Conservation (phyloP, 306 rosid species). For the Canavalia ensiformis region DNA sequence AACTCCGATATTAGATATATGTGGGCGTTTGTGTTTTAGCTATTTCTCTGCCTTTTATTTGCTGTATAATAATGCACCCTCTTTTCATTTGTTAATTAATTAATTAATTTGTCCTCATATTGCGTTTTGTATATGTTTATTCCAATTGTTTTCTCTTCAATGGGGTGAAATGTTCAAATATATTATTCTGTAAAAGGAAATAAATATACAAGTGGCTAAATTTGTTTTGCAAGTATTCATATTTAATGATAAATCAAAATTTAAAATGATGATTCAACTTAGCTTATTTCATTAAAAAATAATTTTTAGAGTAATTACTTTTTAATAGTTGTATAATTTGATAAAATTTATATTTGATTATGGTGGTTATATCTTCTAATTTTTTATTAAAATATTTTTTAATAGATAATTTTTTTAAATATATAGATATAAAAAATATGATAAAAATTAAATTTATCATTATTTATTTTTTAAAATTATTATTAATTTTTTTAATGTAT, state of each 20-base stretch:
- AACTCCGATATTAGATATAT: background rate
- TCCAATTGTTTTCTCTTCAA: background rate
- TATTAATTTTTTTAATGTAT: too few relatives aligned
- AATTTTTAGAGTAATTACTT: too few relatives aligned
- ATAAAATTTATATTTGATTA: too few relatives aligned
- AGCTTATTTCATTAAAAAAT: background rate
- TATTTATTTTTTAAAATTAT: too few relatives aligned
- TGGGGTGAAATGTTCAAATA: slow-evolving; percentile 17
- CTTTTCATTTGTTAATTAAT: background rate
- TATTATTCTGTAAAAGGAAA: background rate
- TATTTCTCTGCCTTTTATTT: background rate
- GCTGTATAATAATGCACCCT: background rate
- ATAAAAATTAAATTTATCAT: too few relatives aligned
- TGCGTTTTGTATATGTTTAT: background rate
- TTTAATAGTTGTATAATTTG: too few relatives aligned
- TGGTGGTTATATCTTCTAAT: too few relatives aligned
- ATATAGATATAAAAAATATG: too few relatives aligned
- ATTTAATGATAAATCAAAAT: background rate
- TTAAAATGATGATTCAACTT: slow-evolving; percentile 11
- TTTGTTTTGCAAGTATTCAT: background rate
- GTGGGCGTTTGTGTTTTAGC: background rate
- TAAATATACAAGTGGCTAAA: background rate
- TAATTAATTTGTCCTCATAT: background rate
- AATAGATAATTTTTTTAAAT: too few relatives aligned
- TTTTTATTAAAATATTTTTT: too few relatives aligned